Evolutionary conservation across 129 eudicot genomes (phyloP).

Genomic region (Deinandra increscens): DNA sequence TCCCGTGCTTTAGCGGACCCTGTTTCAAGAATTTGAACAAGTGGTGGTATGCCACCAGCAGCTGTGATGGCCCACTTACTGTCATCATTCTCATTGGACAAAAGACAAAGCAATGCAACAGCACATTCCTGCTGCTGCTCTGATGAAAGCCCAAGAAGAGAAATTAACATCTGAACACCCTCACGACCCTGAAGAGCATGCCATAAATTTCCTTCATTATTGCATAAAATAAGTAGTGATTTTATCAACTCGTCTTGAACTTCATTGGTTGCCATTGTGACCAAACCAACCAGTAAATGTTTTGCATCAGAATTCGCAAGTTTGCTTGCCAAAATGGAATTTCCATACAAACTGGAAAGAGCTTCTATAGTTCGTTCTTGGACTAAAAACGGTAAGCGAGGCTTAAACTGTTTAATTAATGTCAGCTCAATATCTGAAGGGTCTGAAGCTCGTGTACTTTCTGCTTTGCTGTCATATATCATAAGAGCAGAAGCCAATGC

Average conservation of each 20-base stretch:
- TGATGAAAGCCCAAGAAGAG: slow-evolving; percentile 97
- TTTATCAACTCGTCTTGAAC: slow-evolving; percentile 91
- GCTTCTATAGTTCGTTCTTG: slow-evolving; percentile 99
- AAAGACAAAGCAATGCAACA: slow-evolving; percentile 90
- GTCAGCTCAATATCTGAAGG: slow-evolving; percentile 85
- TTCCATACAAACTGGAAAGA: slow-evolving; percentile 95
- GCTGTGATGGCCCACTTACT: slow-evolving; percentile 99
- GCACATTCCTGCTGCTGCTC: slow-evolving; percentile 99
- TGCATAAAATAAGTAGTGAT: slow-evolving; percentile 80
- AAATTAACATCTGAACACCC: slow-evolving; percentile 91
- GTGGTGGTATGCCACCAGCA: slow-evolving; percentile 99
- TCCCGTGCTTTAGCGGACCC: slow-evolving; percentile 98
- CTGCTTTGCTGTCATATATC: slow-evolving; percentile 94
- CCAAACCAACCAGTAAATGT: slow-evolving; percentile 88
- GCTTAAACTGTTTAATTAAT: slow-evolving; percentile 70
- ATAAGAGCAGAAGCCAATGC: slow-evolving; percentile 99
- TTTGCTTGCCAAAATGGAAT: slow-evolving; percentile 61
- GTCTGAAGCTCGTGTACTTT: slow-evolving; percentile 74
- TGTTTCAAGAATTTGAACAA: slow-evolving; percentile 93
- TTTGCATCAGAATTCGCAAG: slow-evolving; percentile 86
- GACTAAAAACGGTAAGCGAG: slow-evolving; percentile 75
- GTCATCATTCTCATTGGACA: slow-evolving; percentile 91
- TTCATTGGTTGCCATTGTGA: slow-evolving; percentile 95
- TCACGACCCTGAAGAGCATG: slow-evolving; percentile 98
- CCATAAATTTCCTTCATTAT: slow-evolving; percentile 81